Evolutionary conservation across 805 yeast species (phyloP), one percentile per base, ranked within the genome.

Genomic region (Nakazawaea ishiwadae): DNA sequence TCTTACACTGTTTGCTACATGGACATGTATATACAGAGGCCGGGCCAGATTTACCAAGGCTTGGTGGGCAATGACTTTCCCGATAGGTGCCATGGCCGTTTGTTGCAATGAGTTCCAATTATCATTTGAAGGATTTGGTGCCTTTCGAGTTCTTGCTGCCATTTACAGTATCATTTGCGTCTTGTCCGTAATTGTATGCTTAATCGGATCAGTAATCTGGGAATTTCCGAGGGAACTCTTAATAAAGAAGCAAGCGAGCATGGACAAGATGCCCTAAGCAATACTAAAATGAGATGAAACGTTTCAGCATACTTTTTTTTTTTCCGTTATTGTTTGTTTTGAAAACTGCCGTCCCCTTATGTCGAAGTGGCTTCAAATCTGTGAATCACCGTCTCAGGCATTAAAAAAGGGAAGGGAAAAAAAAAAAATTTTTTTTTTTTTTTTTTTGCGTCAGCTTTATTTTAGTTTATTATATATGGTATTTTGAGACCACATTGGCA

Each of bases 31-130:
- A 4, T 40, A 27, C 17, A 18, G 40, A 18, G 40, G 41, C 9
- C 21, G 19, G 9, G 46, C 63, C 10, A 28, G 48, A 24, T 80
- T 77, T 63, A 63, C 67, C 21, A 68, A 69, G 48, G 71, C 75
- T 1, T 78, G 79, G 77, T 85, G 96, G 96, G 79, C 89, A 14
- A 75, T 84, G 68, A 84, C 96, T 48, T 89, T 89, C 80, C 96
- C 96, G 4, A 53, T 88, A 51, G 96, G 96, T 2, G 86, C 95
- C 0, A 79, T 85, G 81, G 68, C 82, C 0, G 56, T 83, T 11
- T 77, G 87, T 2, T 71, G 77, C 44, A 58, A 66, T 8, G 73
- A 77, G 50, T 54, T 88, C 15, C 80, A 67, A 31, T 51, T 46
- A 3, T 55, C 71, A 2, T 75, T 73, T 36, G 29, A 30, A n/a